Base-by-base conservation (phyloP, 495 filamentous ascomycete genomes). In the Xylaria telfairii region DNA sequence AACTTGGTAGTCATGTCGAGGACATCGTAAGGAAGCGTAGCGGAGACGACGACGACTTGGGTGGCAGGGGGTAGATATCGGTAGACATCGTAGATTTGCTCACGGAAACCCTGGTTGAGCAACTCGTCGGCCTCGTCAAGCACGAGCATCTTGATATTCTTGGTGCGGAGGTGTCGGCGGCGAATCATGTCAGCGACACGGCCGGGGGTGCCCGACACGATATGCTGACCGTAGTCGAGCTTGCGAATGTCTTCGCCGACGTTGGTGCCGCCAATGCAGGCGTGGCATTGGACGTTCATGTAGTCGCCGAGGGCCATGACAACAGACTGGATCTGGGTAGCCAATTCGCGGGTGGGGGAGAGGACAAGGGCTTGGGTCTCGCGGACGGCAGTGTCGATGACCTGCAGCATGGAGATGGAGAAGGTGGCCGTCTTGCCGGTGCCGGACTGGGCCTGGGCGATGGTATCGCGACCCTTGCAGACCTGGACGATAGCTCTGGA, bases 51-150 rank as follows among this genome's bases (percentile, higher is more conserved):
- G 15, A 99, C 96, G 47, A 99, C 96, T 83, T 99, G 96, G 56
- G 96, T 99, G 30, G 93, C 92, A 49, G 93, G 96, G 0, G 96
- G 96, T 5, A 99, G 91, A 73, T 97, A 95, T 72, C 94, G 94
- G 86, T 97, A 99, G 59, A 99, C 94, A 76, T 99, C 96, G 85
- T 99, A 98, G 81, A 99, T 99, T 82, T 99, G 96, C 85, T 99
- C 96, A 68, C 93, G 90, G 87, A 99, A 99, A 75, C 96, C 96
- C 57, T 93, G 92, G 82, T 98, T 93, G 44, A 95, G 82, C 72
- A 89, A 79, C 78, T 99, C 96, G 76, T 99, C 96, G 62, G 96
- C 96, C 81, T 99, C 96, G 78, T 99, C 96, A 62, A 99, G 90
- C 51, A 99, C 95, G 42, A 99, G 89, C 93, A 99, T 98, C 88